These are phyloP conservation scores for Penicillium ochrochloron DNA, from an alignment of 495 filamentous ascomycete genomes.

Conservation along the genomic window DNA sequence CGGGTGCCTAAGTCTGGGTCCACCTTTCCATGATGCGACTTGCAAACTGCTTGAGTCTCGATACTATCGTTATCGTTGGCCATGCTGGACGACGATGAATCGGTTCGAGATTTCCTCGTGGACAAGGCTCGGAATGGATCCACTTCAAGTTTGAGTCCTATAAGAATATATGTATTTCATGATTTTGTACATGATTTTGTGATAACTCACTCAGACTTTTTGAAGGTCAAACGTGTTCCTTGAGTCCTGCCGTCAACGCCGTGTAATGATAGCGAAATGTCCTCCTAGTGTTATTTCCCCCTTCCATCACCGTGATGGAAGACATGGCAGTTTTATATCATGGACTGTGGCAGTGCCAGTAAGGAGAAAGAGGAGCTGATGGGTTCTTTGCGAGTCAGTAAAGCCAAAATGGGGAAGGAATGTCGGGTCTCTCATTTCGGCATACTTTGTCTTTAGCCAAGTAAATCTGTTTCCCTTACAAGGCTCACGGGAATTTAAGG, in stretches of 20 bases:
- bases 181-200: neutral
- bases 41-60: neutral
- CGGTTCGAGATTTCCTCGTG: neutral
- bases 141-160: neutral
- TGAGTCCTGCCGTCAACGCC: neutral
- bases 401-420: neutral
- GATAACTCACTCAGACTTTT: neutral
- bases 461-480: neutral
- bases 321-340: neutral
- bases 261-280: neutral
- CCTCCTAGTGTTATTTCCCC: neutral
- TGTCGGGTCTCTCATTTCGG: neutral
- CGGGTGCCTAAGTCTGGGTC: neutral
- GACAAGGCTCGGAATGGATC: neutral
- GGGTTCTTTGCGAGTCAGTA: neutral
- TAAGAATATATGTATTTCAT: neutral
- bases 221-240: neutral
- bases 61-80: neutral
- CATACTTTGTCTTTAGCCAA: neutral
- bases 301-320: neutral
- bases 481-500: constrained; percentile 1
- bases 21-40: neutral
- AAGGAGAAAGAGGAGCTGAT: neutral
- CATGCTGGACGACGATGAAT: neutral
- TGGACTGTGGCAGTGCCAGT: neutral